Conservation (phyloP, 2,329 filamentous ascomycete genomes). For the Penicillium sp. region DNA sequence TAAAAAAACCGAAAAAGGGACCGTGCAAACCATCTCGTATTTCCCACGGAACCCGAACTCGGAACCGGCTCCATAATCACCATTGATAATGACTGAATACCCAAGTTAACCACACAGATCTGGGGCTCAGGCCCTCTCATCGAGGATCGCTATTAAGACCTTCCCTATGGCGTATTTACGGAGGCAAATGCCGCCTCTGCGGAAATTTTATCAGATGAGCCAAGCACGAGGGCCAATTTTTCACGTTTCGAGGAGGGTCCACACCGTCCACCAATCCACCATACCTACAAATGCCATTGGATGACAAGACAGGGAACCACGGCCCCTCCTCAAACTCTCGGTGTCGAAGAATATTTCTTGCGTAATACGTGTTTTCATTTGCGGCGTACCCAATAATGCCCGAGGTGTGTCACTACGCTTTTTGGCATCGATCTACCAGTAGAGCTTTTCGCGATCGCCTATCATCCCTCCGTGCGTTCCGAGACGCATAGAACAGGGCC, state of each 20-base stretch:
- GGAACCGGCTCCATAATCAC: background rate
- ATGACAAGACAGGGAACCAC: background rate
- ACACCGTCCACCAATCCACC: background rate
- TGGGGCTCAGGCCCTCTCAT: background rate
- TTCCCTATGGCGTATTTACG: background rate
- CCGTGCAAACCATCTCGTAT: background rate
- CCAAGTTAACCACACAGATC: background rate
- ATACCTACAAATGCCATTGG: background rate
- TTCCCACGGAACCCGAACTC: background rate
- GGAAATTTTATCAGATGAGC: conserved; percentile 1
- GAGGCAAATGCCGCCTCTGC: background rate
- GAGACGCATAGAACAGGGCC: background rate
- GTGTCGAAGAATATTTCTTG: background rate
- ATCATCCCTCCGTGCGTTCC: too few species aligned
- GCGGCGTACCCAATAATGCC: too few species aligned
- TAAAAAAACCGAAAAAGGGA: background rate
- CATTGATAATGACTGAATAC: background rate
- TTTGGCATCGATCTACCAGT: too few species aligned
- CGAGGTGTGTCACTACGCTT: too few species aligned
- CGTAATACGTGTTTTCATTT: background rate
- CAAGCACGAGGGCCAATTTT: background rate
- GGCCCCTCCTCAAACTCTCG: too few species aligned
- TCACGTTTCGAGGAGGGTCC: background rate
- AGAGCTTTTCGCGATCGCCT: too few species aligned
- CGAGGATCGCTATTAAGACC: background rate